phyloP scores from a whole-genome alignment of 2,329 filamentous ascomycete genomes.

The Colletotrichum tropicale region DNA sequence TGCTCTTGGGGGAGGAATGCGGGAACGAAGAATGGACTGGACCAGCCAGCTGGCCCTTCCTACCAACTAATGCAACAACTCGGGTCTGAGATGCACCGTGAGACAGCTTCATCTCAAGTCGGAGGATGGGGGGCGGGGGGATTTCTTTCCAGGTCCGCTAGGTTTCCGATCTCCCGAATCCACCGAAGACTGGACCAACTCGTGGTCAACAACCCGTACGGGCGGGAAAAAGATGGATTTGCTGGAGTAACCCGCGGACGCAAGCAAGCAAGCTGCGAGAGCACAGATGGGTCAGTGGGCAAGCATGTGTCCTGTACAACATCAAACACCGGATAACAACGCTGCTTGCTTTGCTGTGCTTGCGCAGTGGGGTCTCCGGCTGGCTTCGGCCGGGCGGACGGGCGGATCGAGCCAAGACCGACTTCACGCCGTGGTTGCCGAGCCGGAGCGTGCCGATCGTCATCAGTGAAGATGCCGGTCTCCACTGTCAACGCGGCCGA shows the following conservation, averaged over 20 bases:
- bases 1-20: background rate
- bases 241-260: background rate
- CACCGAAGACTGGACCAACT: slow-evolving; percentile 18
- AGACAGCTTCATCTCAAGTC: slow-evolving; percentile 20
- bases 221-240: background rate
- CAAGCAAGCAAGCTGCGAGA: background rate
- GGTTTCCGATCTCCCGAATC: slow-evolving; percentile 18
- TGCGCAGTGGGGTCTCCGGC: background rate
- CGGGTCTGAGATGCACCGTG: slow-evolving; percentile 18
- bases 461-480: background rate
- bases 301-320: background rate
- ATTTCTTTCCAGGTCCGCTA: background rate
- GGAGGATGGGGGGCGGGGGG: slow-evolving; percentile 4
- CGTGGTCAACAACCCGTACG: background rate
- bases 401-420: slow-evolving; percentile 8
- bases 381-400: background rate
- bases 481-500: background rate
- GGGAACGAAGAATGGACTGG: background rate
- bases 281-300: background rate
- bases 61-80: slow-evolving; percentile 9
- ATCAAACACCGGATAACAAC: background rate
- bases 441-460: slow-evolving; percentile 16
- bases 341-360: background rate
- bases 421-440: slow-evolving; percentile 1
- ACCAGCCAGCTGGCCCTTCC: background rate